These are phyloP conservation scores for Penicillium sp. DNA, from an alignment of 2,329 filamentous ascomycete species.

Conservation along the genomic window DNA sequence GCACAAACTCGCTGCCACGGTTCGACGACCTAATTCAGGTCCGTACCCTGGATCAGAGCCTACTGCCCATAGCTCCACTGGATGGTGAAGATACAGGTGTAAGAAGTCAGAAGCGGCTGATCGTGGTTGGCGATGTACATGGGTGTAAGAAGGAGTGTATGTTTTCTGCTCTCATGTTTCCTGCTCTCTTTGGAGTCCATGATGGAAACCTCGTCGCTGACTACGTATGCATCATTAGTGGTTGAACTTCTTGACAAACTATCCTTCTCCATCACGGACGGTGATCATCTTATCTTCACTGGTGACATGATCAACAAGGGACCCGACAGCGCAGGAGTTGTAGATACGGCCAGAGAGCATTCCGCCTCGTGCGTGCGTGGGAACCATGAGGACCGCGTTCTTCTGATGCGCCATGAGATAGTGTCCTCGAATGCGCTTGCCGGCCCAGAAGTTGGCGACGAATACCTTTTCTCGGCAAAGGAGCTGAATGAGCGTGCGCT, in stretches of 20 bases:
- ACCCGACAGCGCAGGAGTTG: constrained; percentile 73
- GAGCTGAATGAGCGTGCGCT: constrained; percentile 48
- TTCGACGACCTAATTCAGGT: constrained; percentile 53
- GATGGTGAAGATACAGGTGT: constrained; percentile 8
- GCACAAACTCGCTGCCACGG: constrained; percentile 47
- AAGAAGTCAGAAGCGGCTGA: constrained; percentile 55
- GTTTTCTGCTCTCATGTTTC: constrained; percentile 9
- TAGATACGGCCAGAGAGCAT: constrained; percentile 69
- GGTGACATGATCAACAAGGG: constrained; percentile 86
- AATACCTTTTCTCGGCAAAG: constrained; percentile 31
- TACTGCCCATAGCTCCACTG: constrained; percentile 42
- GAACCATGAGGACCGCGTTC: constrained; percentile 84
- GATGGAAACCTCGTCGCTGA: too few relatives aligned
- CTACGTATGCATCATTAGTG: constrained; percentile 37
- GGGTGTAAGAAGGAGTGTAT: constrained; percentile 71
- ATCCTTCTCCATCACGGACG: constrained; percentile 55
- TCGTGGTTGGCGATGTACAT: constrained; percentile 90
- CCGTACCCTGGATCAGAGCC: constrained; percentile 47
- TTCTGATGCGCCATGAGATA: constrained; percentile 60
- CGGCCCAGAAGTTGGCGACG: constrained; percentile 20
- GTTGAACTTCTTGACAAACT: constrained; percentile 63
- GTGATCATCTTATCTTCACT: constrained; percentile 71
- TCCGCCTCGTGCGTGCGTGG: constrained; percentile 80
- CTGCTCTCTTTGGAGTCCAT: not conserved
- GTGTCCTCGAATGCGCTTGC: constrained; percentile 25